Base-by-base conservation (phyloP, 345 rosid species). In the Brassica carinata region DNA sequence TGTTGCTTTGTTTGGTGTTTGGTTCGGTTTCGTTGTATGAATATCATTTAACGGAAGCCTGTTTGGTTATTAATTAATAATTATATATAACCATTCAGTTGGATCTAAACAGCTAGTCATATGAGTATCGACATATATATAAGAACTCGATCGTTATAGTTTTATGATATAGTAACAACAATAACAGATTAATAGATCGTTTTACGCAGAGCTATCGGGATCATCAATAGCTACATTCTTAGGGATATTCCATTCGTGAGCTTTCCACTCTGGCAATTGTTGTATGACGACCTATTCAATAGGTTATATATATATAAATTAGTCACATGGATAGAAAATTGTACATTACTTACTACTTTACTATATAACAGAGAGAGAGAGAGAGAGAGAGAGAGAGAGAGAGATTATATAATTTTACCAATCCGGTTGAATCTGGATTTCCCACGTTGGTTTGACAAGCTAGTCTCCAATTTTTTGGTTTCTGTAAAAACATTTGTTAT, bases 401-500 rank as follows among this genome's bases (percentile, higher is more conserved):
- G 63, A 69, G 6, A 0, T 40, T 8, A 17, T 5, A 19, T 67
- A 36, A 69, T 48, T 4, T 51, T 72, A 91, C 98, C 94, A 89
- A 48, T 30, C 98, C 98, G 7, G 75, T 88, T 11, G 97, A 94
- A 57, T 91, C 94, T 73, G 91, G 89, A 73, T 73, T 76, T 13
- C 97, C 97, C 51, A 92, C 98, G 15, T 83, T 84, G 15, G 94
- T 91, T 84, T 94, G 98, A 75, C 97, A 94, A n/a, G 98, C 98
- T 31, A 90, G 85, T 79, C 98, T 91, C 92, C 90, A 92, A 19
- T 88, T 90, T 81, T 89, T 94, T 8, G 97, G 97, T 83, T 91
- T 90, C 98, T 92, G 51, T 58, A 2, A 58, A 86, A 80, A 69
- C 13, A 15, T 11, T 5, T 31, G 3, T 63, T 38, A 19, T 30